These are phyloP conservation scores for Oidium heveae DNA, from an alignment of 2,329 filamentous ascomycete species.

Conservation along the genomic window DNA sequence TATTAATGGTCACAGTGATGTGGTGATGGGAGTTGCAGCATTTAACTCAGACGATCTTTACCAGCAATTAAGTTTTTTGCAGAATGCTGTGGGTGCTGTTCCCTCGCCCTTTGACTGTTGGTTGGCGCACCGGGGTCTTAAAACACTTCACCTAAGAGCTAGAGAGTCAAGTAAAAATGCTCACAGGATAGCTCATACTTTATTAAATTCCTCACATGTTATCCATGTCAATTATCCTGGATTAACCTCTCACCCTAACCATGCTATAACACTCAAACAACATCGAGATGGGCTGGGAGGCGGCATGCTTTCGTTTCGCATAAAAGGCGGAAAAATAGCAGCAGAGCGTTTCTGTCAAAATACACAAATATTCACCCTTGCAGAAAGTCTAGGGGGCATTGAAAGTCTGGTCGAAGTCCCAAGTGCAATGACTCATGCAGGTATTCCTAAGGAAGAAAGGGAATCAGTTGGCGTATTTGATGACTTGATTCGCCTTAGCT, in stretches of 20 bases:
- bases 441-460: slow-evolving; percentile 71
- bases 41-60: slow-evolving; percentile 71
- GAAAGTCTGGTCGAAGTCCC: slow-evolving; percentile 84
- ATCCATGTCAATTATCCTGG: slow-evolving; percentile 90
- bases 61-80: slow-evolving; percentile 61
- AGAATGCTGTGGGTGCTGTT: slow-evolving; percentile 91
- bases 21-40: slow-evolving; percentile 90
- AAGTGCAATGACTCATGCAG: slow-evolving; percentile 88
- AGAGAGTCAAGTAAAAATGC: slow-evolving; percentile 69
- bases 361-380: slow-evolving; percentile 76
- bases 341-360: slow-evolving; percentile 80
- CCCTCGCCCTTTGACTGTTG: slow-evolving; percentile 91
- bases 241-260: slow-evolving; percentile 64
- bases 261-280: slow-evolving; percentile 64
- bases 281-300: slow-evolving; percentile 87
- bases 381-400: slow-evolving; percentile 76
- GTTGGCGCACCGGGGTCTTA: slow-evolving; percentile 90
- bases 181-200: slow-evolving; percentile 44
- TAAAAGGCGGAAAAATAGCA: slow-evolving; percentile 61
- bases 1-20: slow-evolving; percentile 92
- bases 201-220: slow-evolving; percentile 60
- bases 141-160: slow-evolving; percentile 84
- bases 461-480: slow-evolving; percentile 89
- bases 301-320: slow-evolving; percentile 92
- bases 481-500: slow-evolving; percentile 79